Evolutionary conservation across 148 eudicot genomes (phyloP), one percentile per base, ranked within the genome.

Genomic region (Chenopodium suecicum): DNA sequence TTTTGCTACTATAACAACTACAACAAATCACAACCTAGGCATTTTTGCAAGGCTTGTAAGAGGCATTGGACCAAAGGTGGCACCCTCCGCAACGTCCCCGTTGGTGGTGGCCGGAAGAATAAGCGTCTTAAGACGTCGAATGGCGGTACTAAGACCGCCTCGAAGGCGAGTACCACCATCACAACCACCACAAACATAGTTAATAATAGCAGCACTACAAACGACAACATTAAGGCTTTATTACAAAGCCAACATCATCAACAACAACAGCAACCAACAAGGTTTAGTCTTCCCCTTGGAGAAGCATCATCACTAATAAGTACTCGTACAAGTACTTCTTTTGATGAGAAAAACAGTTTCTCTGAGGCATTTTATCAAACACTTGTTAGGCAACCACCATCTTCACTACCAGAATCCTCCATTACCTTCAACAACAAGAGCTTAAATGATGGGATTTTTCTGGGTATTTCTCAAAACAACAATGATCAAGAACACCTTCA

Each of bases 21-120:
- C 88, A 94, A 94, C 90, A 94, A 89, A 80, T 89, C 91, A 31
- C 98, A 94, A 81, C 98, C 98, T 22, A 90, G 98, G 73, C 91
- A 94, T 79, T 90, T 87, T 32, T 94, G 98, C 79, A 94, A 94
- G 86, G 88, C 94, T 32, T 94, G 98, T 75, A 94, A 94, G 89
- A 88, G 97, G 85, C 98, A 95, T 87, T 95, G 98, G 98, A 94
- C 98, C 70, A 91, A 94, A 87, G 98, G 97, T 56, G 98, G 98
- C 23, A 94, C 95, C 60, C 92, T 94, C n/a, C 87, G 98, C 0
- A 91, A 94, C 34, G 94, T 94, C n/a, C 97, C 97, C 1, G 90
- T 93, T 7, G 97, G 98, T 25, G 98, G 98, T 74, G 97, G 92
- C 80, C 89, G 98, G 46, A 94, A 93, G 79, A 94, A 94, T 76